Conservation (phyloP, 495 filamentous ascomycete species). For the Chaetomium tenue region DNA sequence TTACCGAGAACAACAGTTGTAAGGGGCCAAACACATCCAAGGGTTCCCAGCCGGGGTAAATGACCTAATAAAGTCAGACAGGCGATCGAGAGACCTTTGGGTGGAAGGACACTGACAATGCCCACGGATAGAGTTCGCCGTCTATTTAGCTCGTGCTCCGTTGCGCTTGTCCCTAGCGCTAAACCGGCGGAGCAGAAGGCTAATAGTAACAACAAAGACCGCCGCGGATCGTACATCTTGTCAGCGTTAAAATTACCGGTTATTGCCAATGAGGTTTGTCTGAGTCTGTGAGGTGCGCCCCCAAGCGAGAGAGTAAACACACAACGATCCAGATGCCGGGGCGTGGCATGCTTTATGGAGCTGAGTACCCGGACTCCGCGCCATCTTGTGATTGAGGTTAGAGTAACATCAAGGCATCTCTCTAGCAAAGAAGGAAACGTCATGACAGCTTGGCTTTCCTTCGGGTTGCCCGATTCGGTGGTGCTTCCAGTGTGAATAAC, state of each 20-base stretch:
- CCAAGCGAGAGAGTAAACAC: too few relatives aligned
- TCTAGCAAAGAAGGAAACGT: too few relatives aligned
- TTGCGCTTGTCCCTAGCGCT: background rate
- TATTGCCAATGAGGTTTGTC: too few relatives aligned
- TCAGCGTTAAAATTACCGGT: background rate
- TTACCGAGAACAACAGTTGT: constrained; percentile 45
- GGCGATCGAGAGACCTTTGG: background rate
- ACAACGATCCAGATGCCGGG: too few relatives aligned
- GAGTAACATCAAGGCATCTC: too few relatives aligned
- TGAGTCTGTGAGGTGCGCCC: too few relatives aligned
- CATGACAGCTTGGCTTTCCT: too few relatives aligned
- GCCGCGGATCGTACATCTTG: background rate
- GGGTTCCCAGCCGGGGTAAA: constrained; percentile 28
- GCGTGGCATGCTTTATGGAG: too few relatives aligned
- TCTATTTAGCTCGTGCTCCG: constrained; percentile 12
- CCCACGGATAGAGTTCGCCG: constrained; percentile 17
- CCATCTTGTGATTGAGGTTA: too few relatives aligned
- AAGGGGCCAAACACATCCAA: constrained; percentile 56
- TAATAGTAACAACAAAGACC: too few relatives aligned
- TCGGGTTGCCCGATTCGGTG: background rate
- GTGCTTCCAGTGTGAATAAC: background rate
- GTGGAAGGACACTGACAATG: background rate
- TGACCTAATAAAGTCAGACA: constrained; percentile 6
- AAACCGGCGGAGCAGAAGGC: background rate
- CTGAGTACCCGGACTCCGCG: too few relatives aligned